A percentile compares a stretch with the other conserved stretches of the same genome.
Conservation (phyloP, 169 alveolate species). For the Plasmodium inui region DNA sequence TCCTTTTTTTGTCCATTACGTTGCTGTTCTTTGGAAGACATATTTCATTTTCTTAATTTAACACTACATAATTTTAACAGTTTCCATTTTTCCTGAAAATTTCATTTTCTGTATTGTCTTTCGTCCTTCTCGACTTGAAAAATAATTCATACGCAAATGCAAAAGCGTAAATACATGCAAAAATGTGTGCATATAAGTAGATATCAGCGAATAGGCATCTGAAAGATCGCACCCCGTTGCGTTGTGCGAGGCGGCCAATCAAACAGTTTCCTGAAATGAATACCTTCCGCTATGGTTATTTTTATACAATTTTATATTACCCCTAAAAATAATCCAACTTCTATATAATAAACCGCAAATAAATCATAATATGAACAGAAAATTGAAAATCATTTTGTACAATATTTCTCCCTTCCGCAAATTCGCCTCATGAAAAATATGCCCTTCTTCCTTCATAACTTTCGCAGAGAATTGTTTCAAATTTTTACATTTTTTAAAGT, state of each 20-base stretch:
- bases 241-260: not conserved
- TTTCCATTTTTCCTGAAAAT: conserved; percentile 2
- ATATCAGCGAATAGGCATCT: not conserved
- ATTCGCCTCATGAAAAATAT: not conserved
- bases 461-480: not conserved
- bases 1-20: conserved; percentile 56
- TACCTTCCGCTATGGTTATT: not conserved
- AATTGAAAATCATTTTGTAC: not conserved
- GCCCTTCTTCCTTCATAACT: not conserved
- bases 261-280: not conserved
- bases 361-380: not conserved
- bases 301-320: not conserved
- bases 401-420: not conserved
- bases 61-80: not conserved
- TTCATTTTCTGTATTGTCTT: not conserved
- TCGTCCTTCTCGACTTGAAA: not conserved
- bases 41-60: not conserved
- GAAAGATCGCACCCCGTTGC: not conserved
- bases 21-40: not conserved
- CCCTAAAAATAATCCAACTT: not conserved
- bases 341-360: not conserved
- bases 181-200: not conserved
- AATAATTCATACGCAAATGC: not conserved
- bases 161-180: not conserved
- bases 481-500: not conserved